Evolutionary conservation across 2,329 filamentous ascomycete species (phyloP).

Genomic region (Ceratocystis albifundus): DNA sequence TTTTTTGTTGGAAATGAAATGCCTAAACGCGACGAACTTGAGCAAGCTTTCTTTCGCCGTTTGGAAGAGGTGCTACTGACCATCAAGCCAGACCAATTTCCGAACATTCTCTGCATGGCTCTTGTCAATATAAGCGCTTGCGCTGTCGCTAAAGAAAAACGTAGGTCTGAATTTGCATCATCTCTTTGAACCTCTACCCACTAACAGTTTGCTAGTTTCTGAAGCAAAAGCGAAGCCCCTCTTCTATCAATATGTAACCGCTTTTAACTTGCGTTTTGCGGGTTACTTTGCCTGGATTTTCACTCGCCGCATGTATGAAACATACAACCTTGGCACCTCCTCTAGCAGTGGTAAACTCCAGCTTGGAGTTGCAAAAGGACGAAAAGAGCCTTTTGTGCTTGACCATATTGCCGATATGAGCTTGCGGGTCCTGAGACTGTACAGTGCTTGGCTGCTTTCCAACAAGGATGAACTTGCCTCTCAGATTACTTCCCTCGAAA

Average conservation of each 20-base stretch:
- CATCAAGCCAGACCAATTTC: constrained; percentile 8
- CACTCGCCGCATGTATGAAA: constrained; percentile 17
- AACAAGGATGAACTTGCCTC: constrained; percentile 17
- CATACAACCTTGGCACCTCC: constrained; percentile 13
- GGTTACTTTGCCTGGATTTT: constrained; percentile 18
- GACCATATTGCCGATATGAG: constrained; percentile 18
- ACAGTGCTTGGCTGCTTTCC: constrained; percentile 23
- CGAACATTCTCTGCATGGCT: constrained; percentile 41
- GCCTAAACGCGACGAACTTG: constrained; percentile 64
- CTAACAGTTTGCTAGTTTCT: constrained; percentile 33
- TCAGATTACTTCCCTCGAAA: constrained; percentile 7
- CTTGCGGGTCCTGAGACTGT: constrained; percentile 23
- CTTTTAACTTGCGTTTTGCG: constrained; percentile 20
- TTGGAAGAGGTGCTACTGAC: constrained; percentile 36
- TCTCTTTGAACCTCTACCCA: background rate
- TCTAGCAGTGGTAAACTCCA: constrained; percentile 13
- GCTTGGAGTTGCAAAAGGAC: constrained; percentile 33
- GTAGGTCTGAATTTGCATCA: background rate
- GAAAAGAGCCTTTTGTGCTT: background rate
- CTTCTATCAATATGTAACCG: constrained; percentile 17
- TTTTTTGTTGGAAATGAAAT: constrained; percentile 71
- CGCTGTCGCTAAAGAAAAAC: constrained; percentile 48
- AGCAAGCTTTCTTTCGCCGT: constrained; percentile 72
- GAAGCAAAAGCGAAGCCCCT: constrained; percentile 27
- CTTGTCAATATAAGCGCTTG: constrained; percentile 81